Base-by-base conservation (phyloP, 2,329 filamentous ascomycete genomes). In the Clonostachys rhizophaga region DNA sequence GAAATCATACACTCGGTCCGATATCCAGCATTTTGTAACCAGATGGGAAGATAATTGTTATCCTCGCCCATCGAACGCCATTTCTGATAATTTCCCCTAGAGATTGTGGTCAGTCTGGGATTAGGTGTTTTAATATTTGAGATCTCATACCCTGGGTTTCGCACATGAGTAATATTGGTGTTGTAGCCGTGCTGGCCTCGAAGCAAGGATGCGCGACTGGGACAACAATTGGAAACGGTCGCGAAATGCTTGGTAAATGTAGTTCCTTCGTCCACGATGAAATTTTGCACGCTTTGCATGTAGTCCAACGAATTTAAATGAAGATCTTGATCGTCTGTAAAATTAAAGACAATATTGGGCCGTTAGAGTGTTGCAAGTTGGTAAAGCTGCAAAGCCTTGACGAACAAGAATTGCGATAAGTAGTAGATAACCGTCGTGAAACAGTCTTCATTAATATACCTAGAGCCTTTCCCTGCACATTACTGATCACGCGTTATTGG, bases 301-400 rank as follows among this genome's bases (percentile, higher is more conserved):
- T 81, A 81, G 2, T 72, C 64, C 8, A 83, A 50, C 1, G 78
- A 83, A 43, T 75, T 63, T 50, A 84, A 64, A 48, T 76, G 73
- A 2, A 76, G 58, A 52, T 84, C 81, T 55, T 84, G 81, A 47
- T 84, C 81, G 52, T 84, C 81, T 0, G 79, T 81, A 30, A 84
- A 64, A 49, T 84, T 73, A 55, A 84, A 81, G 42, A 84, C 64
- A 47, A 84, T 72, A 51, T 84, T 84, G 1, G 74, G 50, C 45
- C 13, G 35, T 39, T 39, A 16, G 36, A 14, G 36, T 9, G 24
- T 30, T 30, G 24, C 24, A 30, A 6, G 24, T 30, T 10, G 24
- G 24, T 30, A 30, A 30, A 30, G 24, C 24, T 30, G 24, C 24
- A 39, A n/a, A 39, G 36, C 36, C 36, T 39, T n/a, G 14, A 39